Conservation (phyloP, 305 asterid genomes). For the Plantago coronopus region DNA sequence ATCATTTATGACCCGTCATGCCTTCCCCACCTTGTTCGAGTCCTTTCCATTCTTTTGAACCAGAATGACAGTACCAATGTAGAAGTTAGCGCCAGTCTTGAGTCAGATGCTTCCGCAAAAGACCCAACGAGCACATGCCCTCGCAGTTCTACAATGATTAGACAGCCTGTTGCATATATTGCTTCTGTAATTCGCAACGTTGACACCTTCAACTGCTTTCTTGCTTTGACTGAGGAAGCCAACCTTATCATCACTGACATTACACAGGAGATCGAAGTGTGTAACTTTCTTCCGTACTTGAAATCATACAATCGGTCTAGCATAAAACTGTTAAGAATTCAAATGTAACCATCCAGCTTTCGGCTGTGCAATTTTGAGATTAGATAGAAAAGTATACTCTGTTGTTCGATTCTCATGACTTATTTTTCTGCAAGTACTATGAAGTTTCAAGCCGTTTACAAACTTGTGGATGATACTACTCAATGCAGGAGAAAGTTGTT, state of each 20-base stretch:
- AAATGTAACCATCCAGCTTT: slow-evolving; percentile 19
- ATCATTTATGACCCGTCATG: slow-evolving; percentile 71
- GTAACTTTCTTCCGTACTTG: slow-evolving; percentile 66
- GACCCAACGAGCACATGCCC: slow-evolving; percentile 21
- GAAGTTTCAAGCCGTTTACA: too few relatives aligned
- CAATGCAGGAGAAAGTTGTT: too few relatives aligned
- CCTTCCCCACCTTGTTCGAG: slow-evolving; percentile 76
- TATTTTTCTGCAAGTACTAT: too few relatives aligned
- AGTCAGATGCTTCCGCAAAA: slow-evolving; percentile 14
- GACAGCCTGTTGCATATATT: slow-evolving; percentile 58
- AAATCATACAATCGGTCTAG: slow-evolving; percentile 55
- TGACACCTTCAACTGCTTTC: slow-evolving; percentile 65
- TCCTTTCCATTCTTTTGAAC: slow-evolving; percentile 53
- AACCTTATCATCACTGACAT: slow-evolving; percentile 55
- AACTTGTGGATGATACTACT: too few relatives aligned
- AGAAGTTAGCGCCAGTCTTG: slow-evolving; percentile 3
- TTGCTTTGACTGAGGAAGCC: slow-evolving; percentile 48
- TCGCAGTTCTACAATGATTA: slow-evolving; percentile 10
- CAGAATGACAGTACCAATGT: slow-evolving; percentile 11
- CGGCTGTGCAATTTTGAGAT: not conserved
- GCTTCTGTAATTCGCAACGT: slow-evolving; percentile 77
- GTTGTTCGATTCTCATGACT: slow-evolving; percentile 1
- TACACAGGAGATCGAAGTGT: slow-evolving; percentile 40
- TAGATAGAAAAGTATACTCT: not conserved
- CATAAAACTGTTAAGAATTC: slow-evolving; percentile 54